Evolutionary conservation across 2,329 filamentous ascomycete species (phyloP).

Genomic region (Triangularia verruculosa): DNA sequence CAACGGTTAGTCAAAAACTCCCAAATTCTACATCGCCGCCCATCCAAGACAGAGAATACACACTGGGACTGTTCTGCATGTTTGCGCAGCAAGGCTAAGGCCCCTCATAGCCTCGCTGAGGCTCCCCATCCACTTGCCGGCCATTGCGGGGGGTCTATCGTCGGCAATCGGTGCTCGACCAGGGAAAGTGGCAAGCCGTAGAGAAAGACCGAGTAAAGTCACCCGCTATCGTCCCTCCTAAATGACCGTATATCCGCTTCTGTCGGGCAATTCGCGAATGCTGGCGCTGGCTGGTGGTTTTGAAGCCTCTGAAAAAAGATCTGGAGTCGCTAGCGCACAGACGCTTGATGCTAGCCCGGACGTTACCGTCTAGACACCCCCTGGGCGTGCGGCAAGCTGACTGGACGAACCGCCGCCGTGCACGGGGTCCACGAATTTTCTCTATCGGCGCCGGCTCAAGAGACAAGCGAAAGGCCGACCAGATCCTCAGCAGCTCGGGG

Average conservation of each 20-base stretch:
- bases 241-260: conserved; percentile 1
- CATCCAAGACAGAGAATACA: conserved; percentile 6
- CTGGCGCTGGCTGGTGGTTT: conserved; percentile 3
- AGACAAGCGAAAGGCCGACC: background rate
- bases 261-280: conserved; percentile 1
- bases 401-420: background rate
- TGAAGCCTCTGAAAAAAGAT: conserved; percentile 26
- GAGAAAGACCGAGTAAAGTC: background rate
- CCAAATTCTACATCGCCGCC: background rate
- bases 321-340: conserved; percentile 22
- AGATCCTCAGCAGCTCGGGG: background rate
- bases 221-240: background rate
- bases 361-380: conserved; percentile 19
- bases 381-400: background rate
- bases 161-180: background rate
- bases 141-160: conserved; percentile 36
- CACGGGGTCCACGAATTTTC: conserved; percentile 24
- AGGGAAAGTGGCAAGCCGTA: background rate
- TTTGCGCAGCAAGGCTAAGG: conserved; percentile 46
- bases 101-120: conserved; percentile 53
- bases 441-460: conserved; percentile 15
- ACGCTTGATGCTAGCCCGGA: conserved; percentile 17
- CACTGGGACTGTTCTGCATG: conserved; percentile 34
- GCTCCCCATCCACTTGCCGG: conserved; percentile 47
- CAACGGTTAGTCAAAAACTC: conserved; percentile 7